Conservation (phyloP, 805 yeast genomes). For the Candida xyloterini region DNA sequence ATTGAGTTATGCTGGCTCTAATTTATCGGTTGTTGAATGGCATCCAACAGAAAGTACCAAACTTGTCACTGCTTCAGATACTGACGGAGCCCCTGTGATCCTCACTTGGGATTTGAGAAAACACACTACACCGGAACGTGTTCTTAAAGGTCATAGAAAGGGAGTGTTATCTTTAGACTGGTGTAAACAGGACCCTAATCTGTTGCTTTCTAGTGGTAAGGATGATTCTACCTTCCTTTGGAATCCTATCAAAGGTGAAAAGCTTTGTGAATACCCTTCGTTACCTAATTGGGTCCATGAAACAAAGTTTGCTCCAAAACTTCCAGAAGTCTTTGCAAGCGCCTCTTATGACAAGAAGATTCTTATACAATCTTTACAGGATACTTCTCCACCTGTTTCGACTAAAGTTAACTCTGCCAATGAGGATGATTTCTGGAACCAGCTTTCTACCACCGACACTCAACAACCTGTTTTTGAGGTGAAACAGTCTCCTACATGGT, state of each 20-base stretch:
- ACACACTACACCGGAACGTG: constrained; percentile 81
- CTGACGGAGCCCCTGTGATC: constrained; percentile 75
- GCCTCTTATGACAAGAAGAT: constrained; percentile 87
- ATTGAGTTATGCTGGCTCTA: constrained; percentile 69
- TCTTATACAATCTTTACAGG: constrained; percentile 82
- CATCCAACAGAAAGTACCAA: constrained; percentile 87
- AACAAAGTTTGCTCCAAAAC: constrained; percentile 79
- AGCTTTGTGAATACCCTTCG: constrained; percentile 84
- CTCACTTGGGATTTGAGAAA: constrained; percentile 94
- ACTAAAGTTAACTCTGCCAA: constrained; percentile 39
- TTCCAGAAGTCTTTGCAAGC: constrained; percentile 87
- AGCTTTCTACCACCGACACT: constrained; percentile 62
- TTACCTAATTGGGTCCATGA: constrained; percentile 93
- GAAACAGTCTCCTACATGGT: constrained; percentile 89
- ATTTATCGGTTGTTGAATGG: constrained; percentile 85
- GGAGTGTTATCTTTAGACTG: constrained; percentile 92
- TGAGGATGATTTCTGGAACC: constrained; percentile 86
- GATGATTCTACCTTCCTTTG: constrained; percentile 86
- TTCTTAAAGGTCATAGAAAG: constrained; percentile 75
- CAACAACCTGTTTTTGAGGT: constrained; percentile 70
- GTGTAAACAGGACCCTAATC: constrained; percentile 78
- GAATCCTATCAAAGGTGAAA: constrained; percentile 77
- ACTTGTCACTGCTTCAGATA: constrained; percentile 82
- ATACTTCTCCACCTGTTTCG: constrained; percentile 60
- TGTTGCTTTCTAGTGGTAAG: constrained; percentile 86